Base-by-base conservation (phyloP, 805 yeast species). In the Monosporozyma aerobia region DNA sequence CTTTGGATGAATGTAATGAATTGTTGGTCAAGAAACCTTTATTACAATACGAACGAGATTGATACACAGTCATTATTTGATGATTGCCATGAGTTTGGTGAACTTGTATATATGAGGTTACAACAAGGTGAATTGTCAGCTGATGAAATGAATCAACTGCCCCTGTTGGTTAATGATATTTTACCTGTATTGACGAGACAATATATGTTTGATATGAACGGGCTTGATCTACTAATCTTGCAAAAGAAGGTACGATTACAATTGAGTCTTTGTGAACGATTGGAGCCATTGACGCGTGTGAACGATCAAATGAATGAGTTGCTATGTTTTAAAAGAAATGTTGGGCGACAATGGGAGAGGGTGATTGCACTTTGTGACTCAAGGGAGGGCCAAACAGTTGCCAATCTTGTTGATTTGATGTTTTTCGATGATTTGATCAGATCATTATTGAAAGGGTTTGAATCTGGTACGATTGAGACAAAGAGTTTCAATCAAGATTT, bases 11-110 rank as follows among this genome's bases (percentile, higher is more conserved):
- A 44, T 10, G 11, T 44, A 19, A 19, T 50, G 43, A 44, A 43
- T 19, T 50, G 48, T 35, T 50, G 52, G 52, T 22, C 48, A n/a
- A 8, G 33, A 44, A 46, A 44, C 9, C 16, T 50, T n/a, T 39
- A 44, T 30, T 50, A 50, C 25, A 13, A 14, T 41, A 25, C 29
- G 3, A 29, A 16, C 5, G 40, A 30, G 3, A 41, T 41, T 2
- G 19, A 49, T 29, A n/a, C 22, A 4, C 7, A 13, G 3, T 16
- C 14, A 47, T 30, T 47, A 33, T 33, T 11, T 33, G 13, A 6
- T 7, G 49, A 47, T 23, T 47, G 49, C 22, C 30, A 22, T 30
- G 30, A 47, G 4, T 47, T 47, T 35, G 23, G 11, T 22, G 40
- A 47, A n/a, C n/a, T 14, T 47, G 2, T 23, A 32, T 47, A 10